phyloP scores from a whole-genome alignment of 192 early-diverging fungal species.

The Entomortierella beljakovae region DNA sequence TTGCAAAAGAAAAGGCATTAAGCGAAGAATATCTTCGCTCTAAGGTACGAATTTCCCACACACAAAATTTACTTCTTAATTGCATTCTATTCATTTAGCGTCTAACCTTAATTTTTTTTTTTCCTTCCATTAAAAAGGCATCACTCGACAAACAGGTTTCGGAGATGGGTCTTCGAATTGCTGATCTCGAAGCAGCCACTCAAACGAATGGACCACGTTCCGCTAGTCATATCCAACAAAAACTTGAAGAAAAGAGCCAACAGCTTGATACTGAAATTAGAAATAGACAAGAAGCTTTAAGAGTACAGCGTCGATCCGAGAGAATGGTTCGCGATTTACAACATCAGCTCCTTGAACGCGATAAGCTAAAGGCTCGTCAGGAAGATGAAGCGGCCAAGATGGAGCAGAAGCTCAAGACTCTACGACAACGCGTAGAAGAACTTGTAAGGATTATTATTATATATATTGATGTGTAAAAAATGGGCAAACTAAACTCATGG shows the following conservation, averaged over 20 bases:
- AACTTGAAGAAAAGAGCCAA: slow-evolving; percentile 69
- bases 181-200: slow-evolving; percentile 80
- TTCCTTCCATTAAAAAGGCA: slow-evolving; percentile 50
- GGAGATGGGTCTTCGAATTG: slow-evolving; percentile 78
- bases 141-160: slow-evolving; percentile 87
- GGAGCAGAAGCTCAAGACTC: slow-evolving; percentile 73
- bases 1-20: slow-evolving; percentile 75
- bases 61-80: background rate
- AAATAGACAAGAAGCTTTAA: slow-evolving; percentile 71
- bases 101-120: background rate
- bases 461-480: background rate
- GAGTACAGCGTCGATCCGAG: slow-evolving; percentile 74
- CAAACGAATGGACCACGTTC: slow-evolving; percentile 68
- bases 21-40: slow-evolving; percentile 61
- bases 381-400: slow-evolving; percentile 79
- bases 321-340: slow-evolving; percentile 87
- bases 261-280: slow-evolving; percentile 71
- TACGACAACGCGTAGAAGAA: slow-evolving; percentile 76
- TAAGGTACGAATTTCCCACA: slow-evolving; percentile 38
- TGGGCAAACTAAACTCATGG: too few relatives aligned
- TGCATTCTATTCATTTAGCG: too few relatives aligned
- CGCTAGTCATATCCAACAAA: slow-evolving; percentile 66
- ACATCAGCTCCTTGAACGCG: slow-evolving; percentile 85
- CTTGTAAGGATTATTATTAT: slow-evolving; percentile 52
- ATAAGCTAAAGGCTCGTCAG: slow-evolving; percentile 73